A percentile compares a stretch with the other conserved stretches of the same genome.
Conservation (phyloP, 2,329 filamentous ascomycete genomes). For the Dactylellina haptotyla region DNA sequence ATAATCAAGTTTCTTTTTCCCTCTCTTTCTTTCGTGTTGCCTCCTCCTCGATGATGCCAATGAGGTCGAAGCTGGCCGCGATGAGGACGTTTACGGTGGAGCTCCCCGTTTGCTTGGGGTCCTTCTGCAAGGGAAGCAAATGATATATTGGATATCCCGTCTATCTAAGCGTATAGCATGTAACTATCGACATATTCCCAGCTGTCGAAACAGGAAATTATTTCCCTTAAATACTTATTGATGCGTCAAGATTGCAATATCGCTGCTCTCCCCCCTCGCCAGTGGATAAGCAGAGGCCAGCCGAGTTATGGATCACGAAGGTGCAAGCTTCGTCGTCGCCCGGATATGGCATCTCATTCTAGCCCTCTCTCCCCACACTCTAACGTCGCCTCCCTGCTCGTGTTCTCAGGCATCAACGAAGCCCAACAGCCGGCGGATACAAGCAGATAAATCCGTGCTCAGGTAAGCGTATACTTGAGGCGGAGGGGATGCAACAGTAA, state of each 20-base stretch:
- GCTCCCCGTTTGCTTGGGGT: no score
- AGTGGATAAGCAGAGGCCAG: not conserved
- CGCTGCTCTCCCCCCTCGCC: not conserved
- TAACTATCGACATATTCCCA: not conserved
- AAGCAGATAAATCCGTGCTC: conserved; percentile 43
- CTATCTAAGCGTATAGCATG: no score
- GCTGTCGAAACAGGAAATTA: conserved; percentile 29
- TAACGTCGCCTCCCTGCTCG: conserved; percentile 10
- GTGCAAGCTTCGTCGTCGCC: conserved; percentile 13
- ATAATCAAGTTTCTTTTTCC: conserved; percentile 26
- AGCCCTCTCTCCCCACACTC: no score
- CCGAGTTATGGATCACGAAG: conserved; percentile 29
- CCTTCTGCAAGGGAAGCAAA: conserved; percentile 8
- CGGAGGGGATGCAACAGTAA: conserved; percentile 54
- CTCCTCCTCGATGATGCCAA: not conserved
- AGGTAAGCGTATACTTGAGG: conserved; percentile 41
- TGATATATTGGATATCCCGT: not conserved
- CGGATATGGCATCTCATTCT: no score
- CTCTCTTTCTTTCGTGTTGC: conserved; percentile 17
- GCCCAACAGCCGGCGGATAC: conserved; percentile 45
- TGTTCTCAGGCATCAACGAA: conserved; percentile 27
- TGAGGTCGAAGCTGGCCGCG: no score
- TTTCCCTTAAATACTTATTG: conserved; percentile 54
- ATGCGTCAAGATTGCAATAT: not conserved
- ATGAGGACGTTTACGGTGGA: conserved; percentile 17